Evolutionary conservation across 179 eudicot species (phyloP).

Genomic region (Nepenthes alata): DNA sequence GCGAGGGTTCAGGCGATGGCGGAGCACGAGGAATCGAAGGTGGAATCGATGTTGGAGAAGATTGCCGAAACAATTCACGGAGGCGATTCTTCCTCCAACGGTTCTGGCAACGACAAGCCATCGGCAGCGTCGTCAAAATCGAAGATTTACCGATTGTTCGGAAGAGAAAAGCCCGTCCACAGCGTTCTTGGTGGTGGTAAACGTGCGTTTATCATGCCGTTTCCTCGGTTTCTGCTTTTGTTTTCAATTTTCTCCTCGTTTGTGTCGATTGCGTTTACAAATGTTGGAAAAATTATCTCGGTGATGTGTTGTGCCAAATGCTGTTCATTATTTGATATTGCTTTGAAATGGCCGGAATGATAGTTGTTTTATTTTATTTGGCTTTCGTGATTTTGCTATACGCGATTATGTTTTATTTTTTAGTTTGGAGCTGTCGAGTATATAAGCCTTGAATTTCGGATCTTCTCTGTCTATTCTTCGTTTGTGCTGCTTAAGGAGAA

Average conservation of each 20-base stretch:
- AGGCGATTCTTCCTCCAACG: slow-evolving; percentile 49
- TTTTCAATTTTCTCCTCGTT: not conserved
- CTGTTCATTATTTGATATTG: no score
- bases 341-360: no score
- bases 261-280: no score
- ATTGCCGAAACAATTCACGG: slow-evolving; percentile 43
- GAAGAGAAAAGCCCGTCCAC: slow-evolving; percentile 76
- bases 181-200: slow-evolving; percentile 78
- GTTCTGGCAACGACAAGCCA: slow-evolving; percentile 48
- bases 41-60: slow-evolving; percentile 46
- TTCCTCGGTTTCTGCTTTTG: not conserved
- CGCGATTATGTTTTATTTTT: no score
- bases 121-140: slow-evolving; percentile 33
- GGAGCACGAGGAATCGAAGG: slow-evolving; percentile 43
- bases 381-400: no score
- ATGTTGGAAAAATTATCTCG: no score
- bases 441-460: no score
- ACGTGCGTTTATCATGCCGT: slow-evolving; percentile 27
- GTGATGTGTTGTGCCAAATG: no score
- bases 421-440: no score
- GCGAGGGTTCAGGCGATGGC: slow-evolving; percentile 22
- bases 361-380: no score
- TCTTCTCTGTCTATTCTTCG: not conserved
- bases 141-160: slow-evolving; percentile 64
- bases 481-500: not conserved